Percentiles rank a stretch among this genome's conserved stretches.
These are phyloP conservation scores for Globisporangium alternatum DNA, from an alignment of 352 stramenopile genomes.

Conservation along the genomic window DNA sequence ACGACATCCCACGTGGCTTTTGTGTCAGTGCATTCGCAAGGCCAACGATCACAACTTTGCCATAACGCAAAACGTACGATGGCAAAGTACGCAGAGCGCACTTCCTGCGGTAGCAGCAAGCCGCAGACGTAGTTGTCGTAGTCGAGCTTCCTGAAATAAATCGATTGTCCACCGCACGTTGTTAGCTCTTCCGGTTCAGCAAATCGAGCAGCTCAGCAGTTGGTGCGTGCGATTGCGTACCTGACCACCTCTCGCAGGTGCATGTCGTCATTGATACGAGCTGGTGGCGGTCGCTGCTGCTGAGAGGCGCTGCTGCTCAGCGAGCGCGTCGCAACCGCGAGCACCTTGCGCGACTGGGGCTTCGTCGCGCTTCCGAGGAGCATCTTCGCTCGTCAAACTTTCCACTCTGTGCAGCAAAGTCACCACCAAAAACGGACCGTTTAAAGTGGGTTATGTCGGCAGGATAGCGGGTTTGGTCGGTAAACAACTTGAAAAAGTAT, in stretches of 20 bases:
- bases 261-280: background rate
- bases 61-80: conserved; percentile 42
- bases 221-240: background rate
- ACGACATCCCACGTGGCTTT: background rate
- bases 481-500: too few species aligned
- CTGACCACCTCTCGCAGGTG: conserved; percentile 16
- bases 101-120: conserved; percentile 61
- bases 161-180: conserved; percentile 3
- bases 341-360: background rate
- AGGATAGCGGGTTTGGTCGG: too few species aligned
- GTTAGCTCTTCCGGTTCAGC: background rate
- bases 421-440: conserved; percentile 18
- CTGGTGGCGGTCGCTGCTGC: background rate
- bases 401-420: background rate
- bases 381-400: background rate
- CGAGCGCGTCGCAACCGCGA: background rate
- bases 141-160: conserved; percentile 62
- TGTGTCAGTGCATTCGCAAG: background rate
- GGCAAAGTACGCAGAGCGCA: conserved; percentile 69
- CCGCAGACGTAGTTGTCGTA: conserved; percentile 85
- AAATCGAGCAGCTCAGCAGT: background rate
- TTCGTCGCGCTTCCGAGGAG: conserved; percentile 14
- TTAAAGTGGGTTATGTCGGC: too few species aligned
- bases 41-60: background rate
- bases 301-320: background rate